A percentile compares a stretch with the other conserved stretches of the same genome.
These are phyloP conservation scores for Cyberlindnera mycetangii DNA, from an alignment of 805 yeast species.

Conservation along the genomic window DNA sequence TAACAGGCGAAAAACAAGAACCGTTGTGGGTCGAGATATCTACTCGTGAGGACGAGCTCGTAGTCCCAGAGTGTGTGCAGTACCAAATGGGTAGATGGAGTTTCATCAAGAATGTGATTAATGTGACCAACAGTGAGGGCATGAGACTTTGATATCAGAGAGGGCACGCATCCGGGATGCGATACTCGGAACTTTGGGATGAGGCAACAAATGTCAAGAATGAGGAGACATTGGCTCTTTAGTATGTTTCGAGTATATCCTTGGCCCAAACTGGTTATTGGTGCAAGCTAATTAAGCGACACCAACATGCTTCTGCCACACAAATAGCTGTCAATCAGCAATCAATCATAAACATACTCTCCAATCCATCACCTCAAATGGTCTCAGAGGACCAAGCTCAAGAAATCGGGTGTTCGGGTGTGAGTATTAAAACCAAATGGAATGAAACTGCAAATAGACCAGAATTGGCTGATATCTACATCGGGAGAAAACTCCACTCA, in stretches of 20 bases:
- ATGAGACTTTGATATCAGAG: constrained; percentile 9
- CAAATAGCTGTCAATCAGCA: not conserved
- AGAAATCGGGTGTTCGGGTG: constrained; percentile 10
- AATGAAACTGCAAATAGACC: not conserved
- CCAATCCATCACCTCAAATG: not conserved
- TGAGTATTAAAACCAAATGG: constrained; percentile 2
- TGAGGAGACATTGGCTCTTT: not conserved
- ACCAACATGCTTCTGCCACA: too few species aligned
- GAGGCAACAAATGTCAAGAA: not conserved
- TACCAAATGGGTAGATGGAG: not conserved
- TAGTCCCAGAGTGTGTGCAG: not conserved
- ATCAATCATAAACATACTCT: not conserved
- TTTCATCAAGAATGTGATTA: not conserved
- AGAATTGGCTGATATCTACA: too few species aligned
- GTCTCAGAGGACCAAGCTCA: not conserved
- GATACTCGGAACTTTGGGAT: constrained; percentile 8
- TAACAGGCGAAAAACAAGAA: constrained; percentile 20
- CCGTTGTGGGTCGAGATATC: constrained; percentile 1
- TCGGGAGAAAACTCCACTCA: not conserved
- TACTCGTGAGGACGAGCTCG: not conserved
- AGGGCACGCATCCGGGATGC: constrained; percentile 13
- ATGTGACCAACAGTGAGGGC: not conserved
- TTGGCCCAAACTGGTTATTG: not conserved
- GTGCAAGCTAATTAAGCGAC: too few species aligned
- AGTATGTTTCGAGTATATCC: constrained; percentile 4